Evolutionary conservation across 495 filamentous ascomycete species (phyloP), one percentile per base, ranked within the genome.

Genomic region (Clavariopsis aquatica): DNA sequence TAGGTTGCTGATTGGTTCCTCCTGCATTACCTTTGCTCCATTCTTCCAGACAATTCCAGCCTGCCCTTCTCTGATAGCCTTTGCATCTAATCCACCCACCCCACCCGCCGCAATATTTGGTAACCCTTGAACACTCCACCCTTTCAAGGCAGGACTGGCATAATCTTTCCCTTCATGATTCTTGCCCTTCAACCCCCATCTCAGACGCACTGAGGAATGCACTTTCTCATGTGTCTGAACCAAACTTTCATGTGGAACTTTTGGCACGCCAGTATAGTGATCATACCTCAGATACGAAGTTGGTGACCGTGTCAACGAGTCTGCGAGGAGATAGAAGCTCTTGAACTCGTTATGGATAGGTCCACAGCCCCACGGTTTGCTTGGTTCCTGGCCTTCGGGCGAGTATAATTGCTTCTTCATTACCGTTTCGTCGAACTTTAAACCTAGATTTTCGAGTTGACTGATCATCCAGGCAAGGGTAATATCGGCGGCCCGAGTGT

Each of bases 281-380:
- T 67, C 58, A 9, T 41, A 47, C 7, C 59, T 38, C 20, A 59
- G 3, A 23, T 67, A 67, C 49, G 24, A 17, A 8, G 15, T 13
- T 19, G 64, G 64, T 22, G 58, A 56, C 4, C 64, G 57, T 82
- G 73, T 93, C 88, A 66, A 90, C 86, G 54, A 93, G 86, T 79
- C 93, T 92, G 73, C 86, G 31, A 59, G 56, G n/a, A 59, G 6
- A 19, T 59, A 49, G 13, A 59, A 27, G 12, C 43, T 26, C 56
- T 49, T 59, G 43, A 47, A 59, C 41, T 59, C 56, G 19, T 59
- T 59, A 24, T 59, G 56, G 56, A 59, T 88, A 43, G 88, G 85
- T 59, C 92, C 91, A 89, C 90, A 94, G 87, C 76, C 91, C 87
- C 76, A 92, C 88, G 34, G 17, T 2, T 53, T 28, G 90, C 81